phyloP scores from a whole-genome alignment of 1,139 yeast genomes.

The Ogataea hybrid region DNA sequence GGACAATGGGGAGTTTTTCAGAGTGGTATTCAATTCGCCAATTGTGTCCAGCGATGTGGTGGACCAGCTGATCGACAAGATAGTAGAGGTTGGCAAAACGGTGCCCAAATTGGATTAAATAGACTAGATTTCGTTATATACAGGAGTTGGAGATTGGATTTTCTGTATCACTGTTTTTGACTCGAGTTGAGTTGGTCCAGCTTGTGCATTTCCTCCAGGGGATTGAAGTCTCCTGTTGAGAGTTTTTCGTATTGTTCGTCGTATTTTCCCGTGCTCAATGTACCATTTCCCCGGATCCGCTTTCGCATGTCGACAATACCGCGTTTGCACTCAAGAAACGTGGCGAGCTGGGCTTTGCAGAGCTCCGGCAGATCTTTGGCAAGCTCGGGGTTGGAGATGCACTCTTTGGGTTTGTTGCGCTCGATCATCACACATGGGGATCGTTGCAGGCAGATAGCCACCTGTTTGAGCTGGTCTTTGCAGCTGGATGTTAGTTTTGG shows the following conservation, averaged over 20 bases:
- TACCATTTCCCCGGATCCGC: slow-evolving; percentile 92
- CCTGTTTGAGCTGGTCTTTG: slow-evolving; percentile 87
- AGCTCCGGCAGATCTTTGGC: slow-evolving; percentile 78
- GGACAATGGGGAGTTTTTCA: slow-evolving; percentile 71
- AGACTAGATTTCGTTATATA: not conserved
- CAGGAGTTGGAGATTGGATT: not conserved
- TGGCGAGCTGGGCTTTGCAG: slow-evolving; percentile 79
- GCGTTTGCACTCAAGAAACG: slow-evolving; percentile 84
- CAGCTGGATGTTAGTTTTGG: slow-evolving; percentile 49
- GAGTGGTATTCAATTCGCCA: slow-evolving; percentile 84
- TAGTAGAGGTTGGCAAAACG: slow-evolving; percentile 27
- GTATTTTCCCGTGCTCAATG: slow-evolving; percentile 86
- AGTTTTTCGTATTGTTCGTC: slow-evolving; percentile 82
- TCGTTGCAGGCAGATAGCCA: slow-evolving; percentile 91
- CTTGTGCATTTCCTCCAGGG: slow-evolving; percentile 75
- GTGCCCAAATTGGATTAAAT: slow-evolving; percentile 3
- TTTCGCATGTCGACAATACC: slow-evolving; percentile 89
- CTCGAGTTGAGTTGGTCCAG: slow-evolving; percentile 51
- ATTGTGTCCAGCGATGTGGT: slow-evolving; percentile 41
- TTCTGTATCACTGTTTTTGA: slow-evolving; percentile 15
- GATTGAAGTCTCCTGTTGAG: slow-evolving; percentile 75
- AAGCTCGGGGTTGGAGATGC: slow-evolving; percentile 78
- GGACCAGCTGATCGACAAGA: slow-evolving; percentile 39
- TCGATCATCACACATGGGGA: slow-evolving; percentile 95
- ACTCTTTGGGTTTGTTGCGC: slow-evolving; percentile 85